Evolutionary conservation across 2,329 filamentous ascomycete genomes (phyloP), one percentile per base, ranked within the genome.

Genomic region (Colletotrichum navitas): DNA sequence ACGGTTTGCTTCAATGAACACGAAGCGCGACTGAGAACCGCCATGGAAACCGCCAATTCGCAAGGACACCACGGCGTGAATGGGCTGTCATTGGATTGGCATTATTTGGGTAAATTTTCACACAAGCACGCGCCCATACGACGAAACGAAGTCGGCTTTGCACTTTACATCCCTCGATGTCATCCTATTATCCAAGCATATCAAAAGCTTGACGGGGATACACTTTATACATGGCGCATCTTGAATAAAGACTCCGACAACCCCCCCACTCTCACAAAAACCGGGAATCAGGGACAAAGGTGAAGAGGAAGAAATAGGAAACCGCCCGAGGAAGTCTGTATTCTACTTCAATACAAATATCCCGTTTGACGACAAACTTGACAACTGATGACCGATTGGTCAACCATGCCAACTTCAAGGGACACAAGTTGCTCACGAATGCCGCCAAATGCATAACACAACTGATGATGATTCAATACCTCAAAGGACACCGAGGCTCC

Each of bases 401-500:
- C 62, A 60, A 32, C 60, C 36, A 64, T 64, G 45, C 64, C 60
- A 64, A 72, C 52, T 69, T 59, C 54, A 41, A 47, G 34, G 26
- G 69, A 36, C 36, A 29, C 34, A 24, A 24, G 14, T 12, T 49
- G 60, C 65, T 56, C 69, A 56, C 60, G 64, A 69, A 64, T 69
- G 65, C 65, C 69, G 65, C 54, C 69, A 64, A 12, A 69, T 54
- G 43, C 52, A 26, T 49, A 55, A 68, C 18, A 45, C 45, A 60
- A 68, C 54, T 21, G 47, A 59, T n/a, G 11, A 29, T 32, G 24
- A 32, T 49, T n/a, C 29, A 21, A 80, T 62, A 51, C 76, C 76
- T 29, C 74, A 76, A 39, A 78, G 66, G 18, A 77, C 65, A 26
- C 74, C 69, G 62, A 80, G 66, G 24, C 77, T 76, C 52, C 75